phyloP scores from a whole-genome alignment of 257 asterid genomes.

The Nicotiana undulata region DNA sequence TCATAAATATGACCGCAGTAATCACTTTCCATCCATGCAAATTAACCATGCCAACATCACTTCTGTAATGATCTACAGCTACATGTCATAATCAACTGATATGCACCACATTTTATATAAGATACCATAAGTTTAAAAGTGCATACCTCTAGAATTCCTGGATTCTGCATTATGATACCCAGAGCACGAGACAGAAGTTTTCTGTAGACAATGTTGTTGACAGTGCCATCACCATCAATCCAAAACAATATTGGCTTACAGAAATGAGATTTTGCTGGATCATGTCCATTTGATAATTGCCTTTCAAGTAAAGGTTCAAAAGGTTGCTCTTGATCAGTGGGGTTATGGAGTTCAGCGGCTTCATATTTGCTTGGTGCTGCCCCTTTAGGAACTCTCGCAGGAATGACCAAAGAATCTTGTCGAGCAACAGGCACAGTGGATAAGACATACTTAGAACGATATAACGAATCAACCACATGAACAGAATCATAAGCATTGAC shows the following conservation, averaged over 20 bases:
- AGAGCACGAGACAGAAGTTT: constrained; percentile 65
- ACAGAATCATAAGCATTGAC: constrained; percentile 62
- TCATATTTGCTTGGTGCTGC: background rate
- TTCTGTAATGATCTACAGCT: background rate
- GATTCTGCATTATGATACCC: constrained; percentile 77
- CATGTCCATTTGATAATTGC: constrained; percentile 17
- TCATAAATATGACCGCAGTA: background rate
- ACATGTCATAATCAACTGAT: background rate
- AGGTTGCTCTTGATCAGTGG: constrained; percentile 58
- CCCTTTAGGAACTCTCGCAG: constrained; percentile 17
- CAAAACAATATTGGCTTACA: constrained; percentile 66
- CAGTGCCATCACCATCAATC: constrained; percentile 79
- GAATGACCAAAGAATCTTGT: constrained; percentile 23
- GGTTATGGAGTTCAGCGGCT: constrained; percentile 34
- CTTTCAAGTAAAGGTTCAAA: constrained; percentile 25
- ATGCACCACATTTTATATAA: background rate
- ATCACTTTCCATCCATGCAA: background rate
- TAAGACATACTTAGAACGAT: constrained; percentile 69
- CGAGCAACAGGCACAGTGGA: constrained; percentile 22
- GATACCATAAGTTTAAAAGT: background rate
- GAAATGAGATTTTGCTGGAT: constrained; percentile 22
- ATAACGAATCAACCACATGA: constrained; percentile 57
- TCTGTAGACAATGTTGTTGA: constrained; percentile 62
- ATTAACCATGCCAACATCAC: too few species aligned
- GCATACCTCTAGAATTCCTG: constrained; percentile 77